Base-by-base conservation (phyloP, 768 basidiomycete genomes). In the Pisolithus albus region DNA sequence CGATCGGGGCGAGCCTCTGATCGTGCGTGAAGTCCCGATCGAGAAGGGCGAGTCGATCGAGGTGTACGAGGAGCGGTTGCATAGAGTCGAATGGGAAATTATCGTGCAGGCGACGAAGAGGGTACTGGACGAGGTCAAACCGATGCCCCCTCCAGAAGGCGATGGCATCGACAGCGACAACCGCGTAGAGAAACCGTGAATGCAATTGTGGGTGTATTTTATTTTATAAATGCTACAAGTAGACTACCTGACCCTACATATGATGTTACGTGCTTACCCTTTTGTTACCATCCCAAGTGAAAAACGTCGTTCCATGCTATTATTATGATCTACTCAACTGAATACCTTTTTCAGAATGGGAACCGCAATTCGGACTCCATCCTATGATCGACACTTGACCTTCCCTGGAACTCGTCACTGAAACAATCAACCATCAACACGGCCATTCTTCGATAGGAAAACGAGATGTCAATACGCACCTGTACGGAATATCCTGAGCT, bases 1-100 rank as follows among this genome's bases (percentile, higher is more conserved):
- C 26, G 96, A 99, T 69, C 81, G 84, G 7, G 96, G 96, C 0
- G 83, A 90, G 59, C 92, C 95, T 0, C 59, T 99, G 37, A 66
- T 98, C 24, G 86, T 94, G 44, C 72, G 81, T 52, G 82, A 92
- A 63, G 80, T 98, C 2, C 78, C 79, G 57, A 83, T 94, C 49
- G 68, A 71, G 56, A 69, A 81, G 52, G 92, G 80, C 6, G 94
- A 98, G 57, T 65, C 79, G 5, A 66, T 85, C 51, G 85, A 86
- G 53, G 75, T 72, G 30, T 84, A 92, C 56, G 90, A 91, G 61
- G 75, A 74, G 59, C 74, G 89, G 55, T 67, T 99, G 61, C 96
- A 98, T 63, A 64, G 64, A 51, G 77, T 83, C 6, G 96, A 99
- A 67, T 95, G 95, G 76, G 81, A 85, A 56, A 81, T 92, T 51